Conservation (phyloP, 2,329 filamentous ascomycete genomes). For the Pestalotiopsis sp. region DNA sequence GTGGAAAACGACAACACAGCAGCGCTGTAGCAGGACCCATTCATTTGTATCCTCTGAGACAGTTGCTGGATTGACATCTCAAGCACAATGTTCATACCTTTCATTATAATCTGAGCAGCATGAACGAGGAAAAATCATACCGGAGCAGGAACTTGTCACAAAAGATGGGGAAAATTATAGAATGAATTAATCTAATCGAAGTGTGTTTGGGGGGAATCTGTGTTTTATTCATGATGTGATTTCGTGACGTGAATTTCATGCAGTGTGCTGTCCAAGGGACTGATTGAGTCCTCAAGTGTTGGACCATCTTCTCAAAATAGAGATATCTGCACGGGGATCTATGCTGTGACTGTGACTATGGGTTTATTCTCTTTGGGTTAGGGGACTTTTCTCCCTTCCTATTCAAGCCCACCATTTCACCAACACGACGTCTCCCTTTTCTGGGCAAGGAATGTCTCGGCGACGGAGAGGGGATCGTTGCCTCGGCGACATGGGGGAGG, state of each 20-base stretch:
- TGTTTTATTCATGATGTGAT: conserved; percentile 10
- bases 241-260: conserved; percentile 7
- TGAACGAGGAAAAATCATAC: neutral
- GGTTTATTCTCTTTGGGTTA: conserved; percentile 10
- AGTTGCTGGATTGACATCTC: no score
- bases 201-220: neutral
- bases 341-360: conserved; percentile 3
- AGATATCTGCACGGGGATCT: conserved; percentile 1
- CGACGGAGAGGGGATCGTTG: neutral
- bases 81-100: neutral
- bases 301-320: neutral
- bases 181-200: neutral
- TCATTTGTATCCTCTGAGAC: no score
- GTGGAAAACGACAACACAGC: no score
- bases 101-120: neutral
- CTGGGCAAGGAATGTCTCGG: neutral
- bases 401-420: neutral
- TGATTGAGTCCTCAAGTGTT: neutral
- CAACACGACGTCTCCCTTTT: neutral
- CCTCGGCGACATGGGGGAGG: neutral
- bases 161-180: neutral
- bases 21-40: no score
- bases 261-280: conserved; percentile 2
- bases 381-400: neutral
- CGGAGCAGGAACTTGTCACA: neutral